Base-by-base conservation (phyloP, 768 basidiomycete species). In the Russula griseocarnosa region DNA sequence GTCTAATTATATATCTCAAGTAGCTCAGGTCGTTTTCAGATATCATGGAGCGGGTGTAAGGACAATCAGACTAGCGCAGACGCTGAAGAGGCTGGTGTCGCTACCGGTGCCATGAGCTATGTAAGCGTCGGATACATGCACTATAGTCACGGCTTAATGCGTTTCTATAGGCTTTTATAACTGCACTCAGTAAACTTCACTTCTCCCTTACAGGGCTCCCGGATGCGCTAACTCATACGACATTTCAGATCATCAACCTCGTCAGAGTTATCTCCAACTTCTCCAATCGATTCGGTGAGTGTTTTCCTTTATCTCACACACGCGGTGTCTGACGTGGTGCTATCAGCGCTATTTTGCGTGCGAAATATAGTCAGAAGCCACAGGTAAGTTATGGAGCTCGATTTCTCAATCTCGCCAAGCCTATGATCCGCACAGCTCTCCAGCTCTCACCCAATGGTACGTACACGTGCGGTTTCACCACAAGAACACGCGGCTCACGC, bases 1-100 rank as follows among this genome's bases (percentile, higher is more conserved):
- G 26, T 22, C n/a, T 14, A 20, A 53, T 42, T 28, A 40, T 14
- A 24, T 55, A 50, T 30, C 63, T 55, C 20, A 26, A 26, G 28
- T 32, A 5, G 9, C 57, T 42, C 32, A 56, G 28, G n/a, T 63
- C 24, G 42, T 58, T 30, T 60, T 32, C 40, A 92, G 90, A 91
- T 92, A 32, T 89, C 88, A 8, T 92, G 86, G 84, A 87, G 87
- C 71, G 90, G 90, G 8, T 92, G 90, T 72, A 91, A 91, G 69
- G 90, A 92, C 70, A 82, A 85, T 3, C 90, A 92, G 72, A 92
- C 90, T 22, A 91, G 89, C 67, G 90, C 90, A 24, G 90, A 92
- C 72, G 83, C 90, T 1, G 76, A 82, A 54, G 88, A 91, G 71
- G 80, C 81, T n/a, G 88, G 88, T 3, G 72, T 79, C 49, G 86